Percentiles rank a stretch among this genome's conserved stretches.
Conservation (phyloP, 2,329 filamentous ascomycete genomes). For the Sporothrix brunneoviolacea region DNA sequence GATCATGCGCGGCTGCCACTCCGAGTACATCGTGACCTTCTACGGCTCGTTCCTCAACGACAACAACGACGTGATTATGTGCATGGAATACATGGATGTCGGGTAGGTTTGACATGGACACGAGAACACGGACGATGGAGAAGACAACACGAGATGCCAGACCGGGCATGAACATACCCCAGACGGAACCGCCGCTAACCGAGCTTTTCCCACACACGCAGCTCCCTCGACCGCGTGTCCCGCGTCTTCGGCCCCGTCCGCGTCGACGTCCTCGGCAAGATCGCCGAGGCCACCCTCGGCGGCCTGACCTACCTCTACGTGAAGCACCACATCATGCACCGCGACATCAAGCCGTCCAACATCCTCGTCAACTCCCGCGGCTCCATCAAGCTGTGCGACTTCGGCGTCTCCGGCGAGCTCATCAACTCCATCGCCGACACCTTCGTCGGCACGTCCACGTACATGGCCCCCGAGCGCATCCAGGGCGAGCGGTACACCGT, state of each 20-base stretch:
- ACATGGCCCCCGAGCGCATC: constrained; percentile 98
- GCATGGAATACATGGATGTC: constrained; percentile 99
- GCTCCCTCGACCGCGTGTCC: constrained; percentile 87
- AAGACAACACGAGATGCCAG: no score
- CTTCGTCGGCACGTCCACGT: constrained; percentile 96
- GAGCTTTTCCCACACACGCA: constrained; percentile 31
- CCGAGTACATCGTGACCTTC: constrained; percentile 93
- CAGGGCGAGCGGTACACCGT: constrained; percentile 96
- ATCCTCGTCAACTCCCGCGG: constrained; percentile 92
- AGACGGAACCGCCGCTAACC: constrained; percentile 10
- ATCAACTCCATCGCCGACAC: constrained; percentile 98
- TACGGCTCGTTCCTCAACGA: constrained; percentile 97
- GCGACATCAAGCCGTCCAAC: constrained; percentile 98
- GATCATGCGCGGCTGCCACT: constrained; percentile 98
- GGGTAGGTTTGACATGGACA: constrained; percentile 63
- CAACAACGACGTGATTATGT: constrained; percentile 97
- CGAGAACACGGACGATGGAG: no score
- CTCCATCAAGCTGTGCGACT: constrained; percentile 95
- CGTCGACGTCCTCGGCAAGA: constrained; percentile 95
- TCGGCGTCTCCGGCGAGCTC: constrained; percentile 95
- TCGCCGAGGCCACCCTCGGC: constrained; percentile 88
- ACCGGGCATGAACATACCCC: no score
- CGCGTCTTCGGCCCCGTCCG: constrained; percentile 91
- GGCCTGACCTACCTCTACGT: constrained; percentile 93
- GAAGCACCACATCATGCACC: constrained; percentile 96